Evolutionary conservation across 441 rosid species (phyloP).

Genomic region (Manihot esculenta): DNA sequence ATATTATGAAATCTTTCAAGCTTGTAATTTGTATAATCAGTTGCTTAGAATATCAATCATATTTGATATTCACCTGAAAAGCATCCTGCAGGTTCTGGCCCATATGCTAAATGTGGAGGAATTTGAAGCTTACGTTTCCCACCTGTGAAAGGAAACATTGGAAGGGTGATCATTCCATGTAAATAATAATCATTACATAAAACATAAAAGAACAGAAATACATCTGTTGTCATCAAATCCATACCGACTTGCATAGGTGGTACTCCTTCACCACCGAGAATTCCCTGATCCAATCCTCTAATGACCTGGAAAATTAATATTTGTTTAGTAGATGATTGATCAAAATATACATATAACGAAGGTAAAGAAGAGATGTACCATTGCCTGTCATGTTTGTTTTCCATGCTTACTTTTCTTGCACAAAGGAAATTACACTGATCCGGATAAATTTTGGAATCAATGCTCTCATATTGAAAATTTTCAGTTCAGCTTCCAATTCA

Average conservation of each 20-base stretch:
- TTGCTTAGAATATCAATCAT: neutral
- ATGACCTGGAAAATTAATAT: slow-evolving; percentile 45
- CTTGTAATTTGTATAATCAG: neutral
- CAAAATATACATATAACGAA: too few species aligned
- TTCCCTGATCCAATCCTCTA: slow-evolving; percentile 81
- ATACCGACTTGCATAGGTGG: slow-evolving; percentile 82
- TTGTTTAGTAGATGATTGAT: neutral
- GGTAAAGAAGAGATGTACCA: too few species aligned
- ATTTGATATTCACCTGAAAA: slow-evolving; percentile 57
- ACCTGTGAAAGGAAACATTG: slow-evolving; percentile 37
- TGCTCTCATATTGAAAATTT: too few species aligned
- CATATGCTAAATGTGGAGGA: slow-evolving; percentile 86
- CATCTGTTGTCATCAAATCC: slow-evolving; percentile 18
- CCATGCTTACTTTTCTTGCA: too few species aligned
- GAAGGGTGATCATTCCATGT: neutral
- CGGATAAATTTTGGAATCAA: too few species aligned
- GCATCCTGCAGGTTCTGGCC: slow-evolving; percentile 97
- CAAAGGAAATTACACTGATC: too few species aligned
- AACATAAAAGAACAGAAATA: neutral
- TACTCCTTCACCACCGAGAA: slow-evolving; percentile 76
- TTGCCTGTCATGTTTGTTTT: too few species aligned
- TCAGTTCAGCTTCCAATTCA: too few species aligned
- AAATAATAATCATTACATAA: neutral
- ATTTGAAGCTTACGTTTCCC: slow-evolving; percentile 84
- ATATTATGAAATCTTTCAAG: neutral